These are phyloP conservation scores for Fusarium sp. DNA, from an alignment of 2,329 filamentous ascomycete genomes.

Conservation along the genomic window DNA sequence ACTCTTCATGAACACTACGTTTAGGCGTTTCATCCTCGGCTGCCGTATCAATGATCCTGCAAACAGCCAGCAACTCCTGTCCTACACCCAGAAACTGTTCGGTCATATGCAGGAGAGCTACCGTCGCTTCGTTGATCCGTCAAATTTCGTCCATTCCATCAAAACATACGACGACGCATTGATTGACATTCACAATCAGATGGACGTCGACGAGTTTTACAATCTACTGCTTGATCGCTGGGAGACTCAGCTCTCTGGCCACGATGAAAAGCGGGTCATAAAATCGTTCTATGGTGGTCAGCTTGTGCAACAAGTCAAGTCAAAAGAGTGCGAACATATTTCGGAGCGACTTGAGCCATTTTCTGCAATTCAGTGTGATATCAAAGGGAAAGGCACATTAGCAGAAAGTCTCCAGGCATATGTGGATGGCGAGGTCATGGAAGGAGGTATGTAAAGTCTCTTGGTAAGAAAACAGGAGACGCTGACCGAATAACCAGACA, in stretches of 20 bases:
- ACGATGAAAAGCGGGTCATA: conserved; percentile 76
- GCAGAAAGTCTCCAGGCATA: conserved; percentile 94
- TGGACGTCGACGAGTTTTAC: conserved; percentile 99
- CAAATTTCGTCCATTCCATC: conserved; percentile 77
- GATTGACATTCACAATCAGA: conserved; percentile 90
- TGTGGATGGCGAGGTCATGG: conserved; percentile 95
- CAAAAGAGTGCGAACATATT: conserved; percentile 92
- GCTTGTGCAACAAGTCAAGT: conserved; percentile 93
- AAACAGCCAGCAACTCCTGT: conserved; percentile 73
- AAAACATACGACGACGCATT: conserved; percentile 82
- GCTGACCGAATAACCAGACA: conserved; percentile 66
- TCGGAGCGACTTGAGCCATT: conserved; percentile 92
- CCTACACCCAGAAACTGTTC: conserved; percentile 84
- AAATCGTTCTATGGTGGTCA: conserved; percentile 90
- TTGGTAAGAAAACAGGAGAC: neutral
- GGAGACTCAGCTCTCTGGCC: conserved; percentile 80
- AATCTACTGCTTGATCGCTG: conserved; percentile 91
- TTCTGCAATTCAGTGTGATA: conserved; percentile 94
- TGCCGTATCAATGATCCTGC: conserved; percentile 65
- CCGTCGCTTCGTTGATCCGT: conserved; percentile 77
- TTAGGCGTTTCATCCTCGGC: conserved; percentile 84
- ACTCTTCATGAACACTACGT: conserved; percentile 93
- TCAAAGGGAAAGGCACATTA: conserved; percentile 87
- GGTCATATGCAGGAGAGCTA: conserved; percentile 86
- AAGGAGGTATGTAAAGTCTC: conserved; percentile 70